Percentiles rank a stretch among this genome's conserved stretches.
phyloP scores from a whole-genome alignment of 495 filamentous ascomycete genomes.

The Aspergillus taichungensis region DNA sequence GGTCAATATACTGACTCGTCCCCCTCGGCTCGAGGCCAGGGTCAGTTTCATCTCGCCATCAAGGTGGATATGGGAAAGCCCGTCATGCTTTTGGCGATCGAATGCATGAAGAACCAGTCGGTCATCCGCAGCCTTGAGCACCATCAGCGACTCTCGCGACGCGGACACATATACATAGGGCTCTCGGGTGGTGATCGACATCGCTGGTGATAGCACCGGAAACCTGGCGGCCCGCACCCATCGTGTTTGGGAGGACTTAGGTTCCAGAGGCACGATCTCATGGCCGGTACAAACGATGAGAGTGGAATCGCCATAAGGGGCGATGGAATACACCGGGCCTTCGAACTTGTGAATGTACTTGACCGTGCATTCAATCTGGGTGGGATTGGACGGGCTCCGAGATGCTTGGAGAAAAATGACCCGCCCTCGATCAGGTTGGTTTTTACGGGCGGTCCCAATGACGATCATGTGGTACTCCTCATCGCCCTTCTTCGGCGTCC shows the following conservation, averaged over 20 bases:
- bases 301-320: slow-evolving; percentile 28
- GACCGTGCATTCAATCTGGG: slow-evolving; percentile 23
- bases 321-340: slow-evolving; percentile 35
- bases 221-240: slow-evolving; percentile 24
- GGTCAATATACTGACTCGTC: slow-evolving; percentile 25
- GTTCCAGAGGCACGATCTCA: slow-evolving; percentile 26
- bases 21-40: slow-evolving; percentile 26
- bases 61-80: slow-evolving; percentile 31
- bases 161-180: slow-evolving; percentile 37
- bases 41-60: slow-evolving; percentile 21
- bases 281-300: slow-evolving; percentile 33
- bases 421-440: slow-evolving; percentile 21
- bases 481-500: slow-evolving; percentile 32
- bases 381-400: slow-evolving; percentile 17
- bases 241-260: slow-evolving; percentile 21
- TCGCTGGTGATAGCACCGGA: slow-evolving; percentile 30
- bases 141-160: slow-evolving; percentile 29
- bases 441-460: slow-evolving; percentile 31
- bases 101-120: slow-evolving; percentile 23
- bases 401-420: slow-evolving; percentile 30
- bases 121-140: slow-evolving; percentile 27
- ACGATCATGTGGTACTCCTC: slow-evolving; percentile 40
- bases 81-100: slow-evolving; percentile 26
- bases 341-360: slow-evolving; percentile 32
- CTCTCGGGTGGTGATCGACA: slow-evolving; percentile 32